Evolutionary conservation across 345 rosid species (phyloP), one percentile per base, ranked within the genome.

Genomic region (Conringia planisiliqua): DNA sequence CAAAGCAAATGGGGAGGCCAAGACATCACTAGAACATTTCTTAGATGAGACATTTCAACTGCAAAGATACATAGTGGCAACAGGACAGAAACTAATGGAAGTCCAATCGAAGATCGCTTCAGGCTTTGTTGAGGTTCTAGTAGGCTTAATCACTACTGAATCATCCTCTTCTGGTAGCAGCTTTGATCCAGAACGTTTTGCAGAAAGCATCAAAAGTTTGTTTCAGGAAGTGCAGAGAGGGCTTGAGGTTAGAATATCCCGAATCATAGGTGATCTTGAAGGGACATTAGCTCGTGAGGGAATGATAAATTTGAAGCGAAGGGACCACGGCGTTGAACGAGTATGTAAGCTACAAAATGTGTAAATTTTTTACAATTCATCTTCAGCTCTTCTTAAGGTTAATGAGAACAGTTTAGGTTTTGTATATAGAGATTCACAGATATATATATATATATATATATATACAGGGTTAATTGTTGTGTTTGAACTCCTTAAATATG

Each of bases 281-380:
- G 97, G 97, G 3, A 89, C 97, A 22, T 60, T 95, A 51, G 97
- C 99, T 73, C 85, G 96, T 35, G 91, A 95, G 13, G 99, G 97
- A 38, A 95, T 95, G 82, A 83, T 73, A 68, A 82, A 84, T 30
- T 74, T 84, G 71, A 83, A 88, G 68, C 79, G 81, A 78, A 84
- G 78, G 18, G 68, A 4, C 2, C 7, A 57, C 6, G 35, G 66
- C 30, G 47, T 51, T 24, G 66, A 18, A 70, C 46, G 66, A 43
- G 66, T 62, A 36, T 70, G 69, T 62, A 33, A 69, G 64, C 69
- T 51, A 54, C 13, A 26, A 43, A 26, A 12, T 52, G 57, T 75
- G 62, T 73, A 51, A 60, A 48, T 50, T 18, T 10, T 47, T 32
- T 12, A 18, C 52, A 74, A 9, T 39, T 55, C 33, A 17, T 50